phyloP scores from a whole-genome alignment of 2,329 filamentous ascomycete species.

The Thelonectria discophora region DNA sequence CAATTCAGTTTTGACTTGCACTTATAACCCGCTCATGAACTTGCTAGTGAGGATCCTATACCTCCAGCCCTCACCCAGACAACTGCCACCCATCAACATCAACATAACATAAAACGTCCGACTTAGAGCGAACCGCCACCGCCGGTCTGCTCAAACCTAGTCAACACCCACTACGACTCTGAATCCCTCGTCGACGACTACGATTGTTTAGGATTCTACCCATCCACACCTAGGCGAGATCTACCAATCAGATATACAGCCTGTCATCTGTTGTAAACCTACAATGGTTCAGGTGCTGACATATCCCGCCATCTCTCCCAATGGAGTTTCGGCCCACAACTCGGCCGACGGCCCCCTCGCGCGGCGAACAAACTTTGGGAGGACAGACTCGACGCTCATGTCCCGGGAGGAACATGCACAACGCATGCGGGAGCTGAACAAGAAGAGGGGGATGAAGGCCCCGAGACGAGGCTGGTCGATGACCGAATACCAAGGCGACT shows the following conservation, averaged over 20 bases:
- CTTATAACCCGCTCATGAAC: conserved; percentile 38
- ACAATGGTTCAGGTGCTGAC: conserved; percentile 48
- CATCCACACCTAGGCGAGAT: conserved; percentile 6
- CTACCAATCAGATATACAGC: conserved; percentile 17
- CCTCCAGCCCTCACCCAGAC: conserved; percentile 29
- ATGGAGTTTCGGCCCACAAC: conserved; percentile 38
- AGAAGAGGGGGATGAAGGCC: conserved; percentile 49
- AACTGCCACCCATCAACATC: conserved; percentile 32
- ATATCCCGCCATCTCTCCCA: conserved; percentile 42
- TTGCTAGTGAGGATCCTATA: conserved; percentile 39
- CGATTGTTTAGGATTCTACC: conserved; percentile 7
- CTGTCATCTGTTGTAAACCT: conserved; percentile 8
- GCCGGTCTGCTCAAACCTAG: conserved; percentile 20
- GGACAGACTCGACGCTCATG: conserved; percentile 43
- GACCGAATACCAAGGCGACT: conserved; percentile 53
- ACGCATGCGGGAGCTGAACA: conserved; percentile 50
- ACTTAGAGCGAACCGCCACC: conserved; percentile 18
- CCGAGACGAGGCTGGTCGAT: conserved; percentile 59
- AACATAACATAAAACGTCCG: conserved; percentile 33
- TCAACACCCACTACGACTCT: conserved; percentile 5
- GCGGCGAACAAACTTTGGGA: conserved; percentile 36
- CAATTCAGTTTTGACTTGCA: conserved; percentile 31
- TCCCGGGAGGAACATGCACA: conserved; percentile 54
- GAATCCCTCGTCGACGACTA: conserved; percentile 17
- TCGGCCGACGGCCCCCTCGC: conserved; percentile 31